Evolutionary conservation across 371 early-diverging fungal species (phyloP).

Genomic region (Zychaea mexicana): DNA sequence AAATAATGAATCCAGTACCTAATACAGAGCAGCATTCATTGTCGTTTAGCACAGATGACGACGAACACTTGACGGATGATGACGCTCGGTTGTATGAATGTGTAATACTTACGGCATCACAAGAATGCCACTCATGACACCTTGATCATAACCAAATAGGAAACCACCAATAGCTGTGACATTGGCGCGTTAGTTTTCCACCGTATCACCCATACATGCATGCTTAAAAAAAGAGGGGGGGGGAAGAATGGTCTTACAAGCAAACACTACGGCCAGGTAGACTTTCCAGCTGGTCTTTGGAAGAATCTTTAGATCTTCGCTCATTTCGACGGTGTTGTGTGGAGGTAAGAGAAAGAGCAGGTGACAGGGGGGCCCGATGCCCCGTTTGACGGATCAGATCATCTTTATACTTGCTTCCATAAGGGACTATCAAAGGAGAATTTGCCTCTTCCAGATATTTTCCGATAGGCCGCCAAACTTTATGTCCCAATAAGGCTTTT

Average conservation of each 20-base stretch:
- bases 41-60: no score
- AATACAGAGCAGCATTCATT: not conserved
- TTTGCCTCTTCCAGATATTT: not conserved
- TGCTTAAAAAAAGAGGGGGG: not conserved
- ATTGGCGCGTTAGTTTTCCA: not conserved
- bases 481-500: not conserved
- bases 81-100: no score
- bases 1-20: slow-evolving; percentile 31
- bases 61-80: no score
- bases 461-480: not conserved
- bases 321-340: not conserved
- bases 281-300: slow-evolving; percentile 15
- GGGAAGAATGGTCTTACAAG: no score
- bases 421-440: not conserved
- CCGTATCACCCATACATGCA: not conserved
- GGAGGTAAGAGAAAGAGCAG: not conserved
- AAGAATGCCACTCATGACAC: slow-evolving; percentile 29
- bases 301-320: not conserved
- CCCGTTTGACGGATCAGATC: not conserved
- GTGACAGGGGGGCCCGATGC: not conserved
- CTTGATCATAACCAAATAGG: slow-evolving; percentile 49
- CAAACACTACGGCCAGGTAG: slow-evolving; percentile 8
- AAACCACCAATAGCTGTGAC: slow-evolving; percentile 26
- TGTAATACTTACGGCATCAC: slow-evolving; percentile 26
- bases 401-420: not conserved